Percentiles rank a stretch among this genome's conserved stretches.
These are phyloP conservation scores for Solanum tarapatanum DNA, from an alignment of 257 asterid species.

Conservation along the genomic window DNA sequence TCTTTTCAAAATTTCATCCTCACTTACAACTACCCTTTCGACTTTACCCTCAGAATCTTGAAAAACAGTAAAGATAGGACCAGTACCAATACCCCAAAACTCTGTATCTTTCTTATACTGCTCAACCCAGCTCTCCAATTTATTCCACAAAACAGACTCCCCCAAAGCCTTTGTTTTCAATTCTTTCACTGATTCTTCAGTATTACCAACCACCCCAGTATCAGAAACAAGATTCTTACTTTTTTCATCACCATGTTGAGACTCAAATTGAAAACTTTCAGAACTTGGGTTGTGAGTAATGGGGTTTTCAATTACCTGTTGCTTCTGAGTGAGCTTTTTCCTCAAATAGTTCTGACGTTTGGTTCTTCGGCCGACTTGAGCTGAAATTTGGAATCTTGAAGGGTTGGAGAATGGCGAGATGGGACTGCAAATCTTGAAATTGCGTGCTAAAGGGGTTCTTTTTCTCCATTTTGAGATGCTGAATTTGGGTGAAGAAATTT, in stretches of 20 bases:
- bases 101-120: conserved; percentile 65
- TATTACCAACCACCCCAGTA: neutral
- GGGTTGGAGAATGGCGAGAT: conserved; percentile 15
- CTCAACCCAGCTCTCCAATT: conserved; percentile 75
- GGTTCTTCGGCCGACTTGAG: conserved; percentile 40
- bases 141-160: conserved; percentile 52
- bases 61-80: conserved; percentile 54
- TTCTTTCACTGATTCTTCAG: conserved; percentile 9
- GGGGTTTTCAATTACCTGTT: conserved; percentile 40
- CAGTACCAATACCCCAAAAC: conserved; percentile 79
- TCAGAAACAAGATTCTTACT: conserved; percentile 16
- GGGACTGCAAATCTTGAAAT: conserved; percentile 12
- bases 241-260: conserved; percentile 4
- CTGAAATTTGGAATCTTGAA: conserved; percentile 41
- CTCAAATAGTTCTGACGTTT: conserved; percentile 63
- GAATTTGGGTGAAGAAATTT: conserved; percentile 12
- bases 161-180: conserved; percentile 25
- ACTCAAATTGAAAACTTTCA: conserved; percentile 11
- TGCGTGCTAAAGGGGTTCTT: conserved; percentile 20
- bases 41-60: conserved; percentile 56
- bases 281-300: conserved; percentile 14
- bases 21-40: conserved; percentile 59
- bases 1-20: conserved; percentile 70
- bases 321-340: conserved; percentile 52
- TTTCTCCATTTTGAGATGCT: conserved; percentile 22